Conservation (phyloP, 1,139 yeast species). For the Candida mesenterica region DNA sequence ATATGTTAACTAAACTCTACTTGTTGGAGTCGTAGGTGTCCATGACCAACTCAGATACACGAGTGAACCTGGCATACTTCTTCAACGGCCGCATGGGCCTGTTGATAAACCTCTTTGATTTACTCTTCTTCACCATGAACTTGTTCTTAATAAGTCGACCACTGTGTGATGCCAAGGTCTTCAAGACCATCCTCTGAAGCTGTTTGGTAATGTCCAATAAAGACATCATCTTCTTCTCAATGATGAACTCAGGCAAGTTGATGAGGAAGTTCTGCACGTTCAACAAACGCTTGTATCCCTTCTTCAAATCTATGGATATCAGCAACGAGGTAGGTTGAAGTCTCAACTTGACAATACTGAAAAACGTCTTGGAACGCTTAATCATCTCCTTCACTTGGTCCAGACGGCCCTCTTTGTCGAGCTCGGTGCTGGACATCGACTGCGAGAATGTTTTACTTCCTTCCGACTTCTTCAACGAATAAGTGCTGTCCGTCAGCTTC, state of each 20-base stretch:
- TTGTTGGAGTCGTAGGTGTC: no score
- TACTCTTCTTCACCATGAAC: constrained; percentile 28
- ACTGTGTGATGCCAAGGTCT: constrained; percentile 53
- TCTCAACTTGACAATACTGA: constrained; percentile 51
- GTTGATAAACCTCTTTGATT: constrained; percentile 13
- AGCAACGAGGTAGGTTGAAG: constrained; percentile 48
- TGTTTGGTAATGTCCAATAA: constrained; percentile 52
- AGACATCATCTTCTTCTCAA: constrained; percentile 51
- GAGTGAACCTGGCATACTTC: constrained; percentile 28
- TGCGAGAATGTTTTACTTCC: constrained; percentile 2
- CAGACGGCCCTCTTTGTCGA: constrained; percentile 23
- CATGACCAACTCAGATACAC: constrained; percentile 7
- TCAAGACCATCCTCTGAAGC: constrained; percentile 51
- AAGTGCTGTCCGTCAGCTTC: not conserved
- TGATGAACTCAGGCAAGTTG: constrained; percentile 50
- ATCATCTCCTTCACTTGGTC: constrained; percentile 57
- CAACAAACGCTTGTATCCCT: constrained; percentile 53
- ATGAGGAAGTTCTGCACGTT: constrained; percentile 62
- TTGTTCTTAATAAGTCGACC: constrained; percentile 61
- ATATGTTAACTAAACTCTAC: no score
- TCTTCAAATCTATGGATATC: constrained; percentile 57
- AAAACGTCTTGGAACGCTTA: constrained; percentile 54
- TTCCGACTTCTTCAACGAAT: not conserved
- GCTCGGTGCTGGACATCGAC: constrained; percentile 8
- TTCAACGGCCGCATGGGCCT: constrained; percentile 27